Evolutionary conservation across 2,329 filamentous ascomycete species (phyloP).

Genomic region (Bipolaris gigantea): DNA sequence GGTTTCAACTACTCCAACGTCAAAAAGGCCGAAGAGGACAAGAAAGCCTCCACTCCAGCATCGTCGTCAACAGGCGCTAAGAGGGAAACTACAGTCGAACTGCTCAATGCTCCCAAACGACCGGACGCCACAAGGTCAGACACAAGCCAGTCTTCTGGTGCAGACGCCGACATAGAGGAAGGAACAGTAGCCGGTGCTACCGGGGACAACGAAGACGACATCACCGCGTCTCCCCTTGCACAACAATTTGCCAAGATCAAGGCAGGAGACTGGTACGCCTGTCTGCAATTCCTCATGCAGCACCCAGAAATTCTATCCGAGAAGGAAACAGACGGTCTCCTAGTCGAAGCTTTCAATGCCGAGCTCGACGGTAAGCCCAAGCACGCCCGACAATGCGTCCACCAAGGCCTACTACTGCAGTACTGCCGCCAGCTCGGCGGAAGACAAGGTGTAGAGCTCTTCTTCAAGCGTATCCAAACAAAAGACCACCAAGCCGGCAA

Average conservation of each 20-base stretch:
- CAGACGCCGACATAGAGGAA: conserved; percentile 65
- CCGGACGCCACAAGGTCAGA: conserved; percentile 44
- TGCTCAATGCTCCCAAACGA: conserved; percentile 68
- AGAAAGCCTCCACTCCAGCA: conserved; percentile 26
- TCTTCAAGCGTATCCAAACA: conserved; percentile 95
- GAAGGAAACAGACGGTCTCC: conserved; percentile 84
- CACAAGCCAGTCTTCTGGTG: conserved; percentile 57
- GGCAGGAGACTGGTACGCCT: conserved; percentile 70
- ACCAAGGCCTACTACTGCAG: conserved; percentile 88
- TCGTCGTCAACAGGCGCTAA: conserved; percentile 28
- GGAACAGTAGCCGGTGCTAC: conserved; percentile 42
- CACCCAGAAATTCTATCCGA: conserved; percentile 80
- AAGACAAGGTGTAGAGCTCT: conserved; percentile 82
- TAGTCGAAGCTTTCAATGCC: conserved; percentile 89
- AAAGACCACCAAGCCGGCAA: conserved; percentile 86
- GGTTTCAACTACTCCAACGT: conserved; percentile 90
- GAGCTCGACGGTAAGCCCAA: conserved; percentile 76
- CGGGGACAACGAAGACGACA: conserved; percentile 62
- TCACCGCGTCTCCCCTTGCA: conserved; percentile 76
- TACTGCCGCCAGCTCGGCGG: conserved; percentile 93
- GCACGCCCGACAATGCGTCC: conserved; percentile 83
- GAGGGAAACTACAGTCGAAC: conserved; percentile 57
- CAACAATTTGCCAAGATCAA: conserved; percentile 81
- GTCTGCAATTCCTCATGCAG: conserved; percentile 74
- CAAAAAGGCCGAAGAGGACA: conserved; percentile 40